A percentile compares a stretch with the other conserved stretches of the same genome.
Evolutionary conservation across 352 stramenopile genomes (phyloP).

Genomic region (Globisporangium spinosum): DNA sequence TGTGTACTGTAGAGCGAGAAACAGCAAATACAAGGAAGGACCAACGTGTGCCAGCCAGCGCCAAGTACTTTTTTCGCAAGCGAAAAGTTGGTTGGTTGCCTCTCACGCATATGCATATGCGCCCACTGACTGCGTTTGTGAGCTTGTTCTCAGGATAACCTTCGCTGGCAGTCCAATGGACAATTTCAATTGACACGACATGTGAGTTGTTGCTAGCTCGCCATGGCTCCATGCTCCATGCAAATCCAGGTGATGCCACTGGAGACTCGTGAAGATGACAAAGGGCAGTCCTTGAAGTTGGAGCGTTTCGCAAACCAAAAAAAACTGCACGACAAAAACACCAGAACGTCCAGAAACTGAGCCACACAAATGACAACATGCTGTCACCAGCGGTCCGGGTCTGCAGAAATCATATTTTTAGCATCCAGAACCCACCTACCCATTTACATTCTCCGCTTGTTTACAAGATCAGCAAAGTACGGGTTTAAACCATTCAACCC

Average conservation of each 20-base stretch:
- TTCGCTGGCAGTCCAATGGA: no score
- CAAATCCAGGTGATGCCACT: background rate
- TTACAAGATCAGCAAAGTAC: background rate
- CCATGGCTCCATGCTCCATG: no score
- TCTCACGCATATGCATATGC: no score
- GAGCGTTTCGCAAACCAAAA: conserved; percentile 8
- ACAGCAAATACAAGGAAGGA: no score
- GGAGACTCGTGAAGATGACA: background rate
- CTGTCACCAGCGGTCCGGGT: background rate
- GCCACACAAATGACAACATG: conserved; percentile 1
- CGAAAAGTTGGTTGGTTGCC: no score
- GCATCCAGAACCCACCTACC: background rate
- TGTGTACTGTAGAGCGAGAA: no score
- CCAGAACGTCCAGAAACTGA: conserved; percentile 1
- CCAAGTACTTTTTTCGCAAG: no score
- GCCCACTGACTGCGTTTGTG: no score
- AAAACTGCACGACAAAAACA: background rate
- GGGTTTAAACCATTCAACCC: background rate
- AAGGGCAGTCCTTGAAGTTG: conserved; percentile 22
- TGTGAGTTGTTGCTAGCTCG: no score
- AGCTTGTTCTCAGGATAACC: no score
- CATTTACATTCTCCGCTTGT: background rate
- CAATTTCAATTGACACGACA: no score
- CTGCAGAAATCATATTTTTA: background rate
- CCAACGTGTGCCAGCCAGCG: no score